These are phyloP conservation scores for Mycena vitilis DNA, from an alignment of 768 basidiomycete species.

Conservation along the genomic window DNA sequence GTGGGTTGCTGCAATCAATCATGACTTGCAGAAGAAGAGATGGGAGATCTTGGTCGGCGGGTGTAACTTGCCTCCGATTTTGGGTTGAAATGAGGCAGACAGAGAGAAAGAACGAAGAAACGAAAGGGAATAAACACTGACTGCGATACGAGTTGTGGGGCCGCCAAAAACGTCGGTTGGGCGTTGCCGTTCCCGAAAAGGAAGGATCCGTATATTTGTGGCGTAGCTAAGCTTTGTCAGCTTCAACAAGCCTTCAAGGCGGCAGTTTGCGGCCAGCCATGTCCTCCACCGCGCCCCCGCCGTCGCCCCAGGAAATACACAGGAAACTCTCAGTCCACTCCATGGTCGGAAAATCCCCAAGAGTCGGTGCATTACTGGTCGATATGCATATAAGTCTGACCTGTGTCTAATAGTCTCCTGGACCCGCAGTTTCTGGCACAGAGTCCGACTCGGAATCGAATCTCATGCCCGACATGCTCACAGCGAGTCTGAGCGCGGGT, in stretches of 20 bases:
- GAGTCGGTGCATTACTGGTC: conserved; percentile 38
- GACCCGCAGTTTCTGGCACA: conserved; percentile 67
- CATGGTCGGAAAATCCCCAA: conserved; percentile 58
- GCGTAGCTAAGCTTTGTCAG: conserved; percentile 19
- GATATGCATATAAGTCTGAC: conserved; percentile 1
- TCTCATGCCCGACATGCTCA: conserved; percentile 63
- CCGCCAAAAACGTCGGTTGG: not conserved
- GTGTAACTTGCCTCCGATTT: not conserved
- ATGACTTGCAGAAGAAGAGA: not conserved
- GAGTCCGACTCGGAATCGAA: conserved; percentile 91
- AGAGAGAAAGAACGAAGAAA: not conserved
- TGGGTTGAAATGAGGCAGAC: not conserved
- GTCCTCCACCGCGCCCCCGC: conserved; percentile 65
- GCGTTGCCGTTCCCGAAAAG: too few relatives aligned
- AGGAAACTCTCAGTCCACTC: conserved; percentile 87
- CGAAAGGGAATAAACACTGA: not conserved
- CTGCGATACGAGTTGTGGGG: too few relatives aligned
- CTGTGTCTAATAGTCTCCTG: conserved; percentile 21
- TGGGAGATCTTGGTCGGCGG: not conserved
- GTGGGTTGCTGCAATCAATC: conserved; percentile 6
- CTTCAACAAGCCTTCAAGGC: not conserved
- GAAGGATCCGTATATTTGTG: too few relatives aligned
- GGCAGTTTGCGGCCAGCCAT: conserved; percentile 11
- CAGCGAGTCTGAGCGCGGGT: conserved; percentile 40
- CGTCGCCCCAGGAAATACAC: conserved; percentile 87